phyloP scores from a whole-genome alignment of 2,329 filamentous ascomycete species.

The Cytospora paraplurivora region DNA sequence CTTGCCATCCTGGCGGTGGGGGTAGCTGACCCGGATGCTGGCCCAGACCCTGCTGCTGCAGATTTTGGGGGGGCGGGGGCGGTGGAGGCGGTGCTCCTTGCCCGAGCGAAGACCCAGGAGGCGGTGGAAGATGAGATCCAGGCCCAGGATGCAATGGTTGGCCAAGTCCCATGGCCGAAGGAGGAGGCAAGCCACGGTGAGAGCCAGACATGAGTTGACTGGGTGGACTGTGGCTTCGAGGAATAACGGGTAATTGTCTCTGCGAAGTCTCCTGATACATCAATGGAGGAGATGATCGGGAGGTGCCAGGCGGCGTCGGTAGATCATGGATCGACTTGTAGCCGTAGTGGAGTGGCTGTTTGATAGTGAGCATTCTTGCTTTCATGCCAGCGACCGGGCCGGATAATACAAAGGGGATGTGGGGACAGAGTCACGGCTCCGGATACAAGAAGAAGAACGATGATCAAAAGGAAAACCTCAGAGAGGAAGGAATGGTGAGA shows the following conservation, averaged over 20 bases:
- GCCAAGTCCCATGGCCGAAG: conserved; percentile 65
- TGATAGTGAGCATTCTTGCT: conserved; percentile 62
- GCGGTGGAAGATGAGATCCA: conserved; percentile 37
- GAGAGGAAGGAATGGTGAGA: conserved; percentile 24
- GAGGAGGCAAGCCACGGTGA: conserved; percentile 69
- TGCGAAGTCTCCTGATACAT: conserved; percentile 50
- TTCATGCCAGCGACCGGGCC: conserved; percentile 32
- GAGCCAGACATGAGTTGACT: conserved; percentile 67
- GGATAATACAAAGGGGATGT: conserved; percentile 24
- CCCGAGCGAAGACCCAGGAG: conserved; percentile 35
- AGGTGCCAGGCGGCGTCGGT: conserved; percentile 59
- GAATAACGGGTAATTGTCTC: conserved; percentile 43
- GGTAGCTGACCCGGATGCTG: conserved; percentile 55
- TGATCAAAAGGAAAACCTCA: conserved; percentile 16
- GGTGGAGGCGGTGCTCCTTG: conserved; percentile 32
- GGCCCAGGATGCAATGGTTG: conserved; percentile 45
- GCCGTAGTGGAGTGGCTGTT: conserved; percentile 61
- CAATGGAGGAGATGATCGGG: conserved; percentile 58
- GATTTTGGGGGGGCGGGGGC: conserved; percentile 34
- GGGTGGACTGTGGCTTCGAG: conserved; percentile 50
- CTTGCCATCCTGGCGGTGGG: conserved; percentile 68
- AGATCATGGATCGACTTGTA: conserved; percentile 64
- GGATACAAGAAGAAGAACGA: conserved; percentile 16
- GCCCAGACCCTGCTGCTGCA: conserved; percentile 31
- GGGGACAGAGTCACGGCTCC: conserved; percentile 17